These are phyloP conservation scores for Vitis hybrid DNA, from an alignment of 177 flowering plant genomes.

Conservation along the genomic window DNA sequence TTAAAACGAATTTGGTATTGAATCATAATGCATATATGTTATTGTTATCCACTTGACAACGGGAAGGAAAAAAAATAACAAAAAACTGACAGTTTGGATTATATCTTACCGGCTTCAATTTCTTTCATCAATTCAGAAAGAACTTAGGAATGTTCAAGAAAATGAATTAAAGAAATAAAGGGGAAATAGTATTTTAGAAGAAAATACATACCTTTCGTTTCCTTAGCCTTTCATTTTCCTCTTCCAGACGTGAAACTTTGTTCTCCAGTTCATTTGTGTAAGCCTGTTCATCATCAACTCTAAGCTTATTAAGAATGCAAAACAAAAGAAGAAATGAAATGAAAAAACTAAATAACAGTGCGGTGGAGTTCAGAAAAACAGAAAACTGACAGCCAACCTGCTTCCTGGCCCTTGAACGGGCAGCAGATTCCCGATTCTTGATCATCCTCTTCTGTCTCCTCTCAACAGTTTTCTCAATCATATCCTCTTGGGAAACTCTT, in stretches of 20 bases:
- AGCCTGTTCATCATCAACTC: constrained; percentile 35
- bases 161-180: no score
- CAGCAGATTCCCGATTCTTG: constrained; percentile 58
- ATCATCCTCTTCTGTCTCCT: constrained; percentile 57
- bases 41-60: no score
- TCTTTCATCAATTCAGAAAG: not conserved
- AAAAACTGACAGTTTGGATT: no score
- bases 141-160: not conserved
- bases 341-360: not conserved
- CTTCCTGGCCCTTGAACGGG: constrained; percentile 53
- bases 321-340: not conserved
- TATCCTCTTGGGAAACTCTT: constrained; percentile 29
- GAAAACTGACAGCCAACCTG: constrained; percentile 25
- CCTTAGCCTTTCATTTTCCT: constrained; percentile 64
- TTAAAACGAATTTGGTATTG: no score
- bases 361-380: not conserved
- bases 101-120: not conserved
- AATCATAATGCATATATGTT: no score
- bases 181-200: not conserved
- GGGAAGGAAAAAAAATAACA: no score
- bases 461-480: constrained; percentile 45
- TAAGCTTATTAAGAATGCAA: no score
- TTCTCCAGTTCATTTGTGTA: constrained; percentile 72
- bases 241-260: constrained; percentile 65
- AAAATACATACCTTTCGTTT: constrained; percentile 38